Evolutionary conservation across 2,329 filamentous ascomycete species (phyloP), one percentile per base, ranked within the genome.

Genomic region (Nemania sp.): DNA sequence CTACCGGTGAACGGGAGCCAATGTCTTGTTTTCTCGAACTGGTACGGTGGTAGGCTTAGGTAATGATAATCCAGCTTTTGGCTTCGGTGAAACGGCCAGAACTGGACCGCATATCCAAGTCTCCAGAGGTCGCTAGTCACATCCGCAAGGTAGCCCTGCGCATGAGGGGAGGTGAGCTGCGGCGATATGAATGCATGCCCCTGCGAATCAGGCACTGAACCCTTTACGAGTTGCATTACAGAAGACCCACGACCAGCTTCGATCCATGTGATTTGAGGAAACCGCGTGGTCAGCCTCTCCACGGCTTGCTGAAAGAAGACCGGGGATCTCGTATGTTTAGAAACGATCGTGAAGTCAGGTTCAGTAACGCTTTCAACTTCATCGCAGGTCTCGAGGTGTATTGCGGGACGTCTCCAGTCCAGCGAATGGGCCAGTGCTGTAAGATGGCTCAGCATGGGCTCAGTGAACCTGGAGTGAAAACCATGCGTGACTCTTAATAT

Each of bases 1-100:
- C 37, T 43, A 42, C 37, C 32, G 18, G n/a, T 58, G 37, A 45
- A 46, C 46, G 45, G 48, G 5, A 65, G 47, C 75, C 75, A 77
- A 47, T 76, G 73, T 1, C 54, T 45, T 0, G 61, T 63, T 53
- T 73, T 72, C 40, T 74, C 69, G 45, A 77, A 76, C 48, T 76
- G 75, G 59, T 76, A 76, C 1, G 73, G 69, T 3, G 74, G 75
- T 1, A 76, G 59, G n/a, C 64, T 32, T 1, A 74, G 2, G 0
- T 45, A 52, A 2, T 42, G 42, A 42, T 71, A 71, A 0, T 66
- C 57, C 2, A 18, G n/a, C 39, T 53, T 68, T 54, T 75, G 71
- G 0, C 21, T 9, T 1, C 29, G 29, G 43, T 73, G 66, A 53
- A 71, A 70, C 0, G 67, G 50, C 74, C 75, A 76, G 63, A 69